phyloP scores from a whole-genome alignment of 805 yeast genomes.

The Nakazawaea wickerhamii region DNA sequence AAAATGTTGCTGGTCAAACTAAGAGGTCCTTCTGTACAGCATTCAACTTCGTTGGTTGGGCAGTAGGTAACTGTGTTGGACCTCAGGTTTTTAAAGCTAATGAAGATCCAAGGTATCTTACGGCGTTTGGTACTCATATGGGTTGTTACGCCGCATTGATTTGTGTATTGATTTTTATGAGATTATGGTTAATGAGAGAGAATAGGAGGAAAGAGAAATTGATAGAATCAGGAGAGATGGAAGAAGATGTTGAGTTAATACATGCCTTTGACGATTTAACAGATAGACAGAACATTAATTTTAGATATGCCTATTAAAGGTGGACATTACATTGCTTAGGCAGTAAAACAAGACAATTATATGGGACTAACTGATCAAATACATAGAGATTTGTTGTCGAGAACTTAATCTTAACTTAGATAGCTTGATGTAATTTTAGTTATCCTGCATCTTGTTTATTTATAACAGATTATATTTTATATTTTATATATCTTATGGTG shows the following conservation, averaged over 20 bases:
- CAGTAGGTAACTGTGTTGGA: slow-evolving; percentile 17
- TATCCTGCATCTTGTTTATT: too few species aligned
- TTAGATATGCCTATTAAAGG: slow-evolving; percentile 15
- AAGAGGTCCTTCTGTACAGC: slow-evolving; percentile 20
- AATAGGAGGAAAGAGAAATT: slow-evolving; percentile 21
- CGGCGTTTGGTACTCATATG: slow-evolving; percentile 19
- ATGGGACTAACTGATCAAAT: too few species aligned
- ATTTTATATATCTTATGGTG: too few species aligned
- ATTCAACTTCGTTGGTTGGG: slow-evolving; percentile 20
- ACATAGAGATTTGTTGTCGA: too few species aligned
- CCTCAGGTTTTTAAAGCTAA: slow-evolving; percentile 20
- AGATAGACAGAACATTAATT: slow-evolving; percentile 21
- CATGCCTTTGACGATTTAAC: slow-evolving; percentile 26
- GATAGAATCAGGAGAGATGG: slow-evolving; percentile 15
- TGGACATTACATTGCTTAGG: too few species aligned
- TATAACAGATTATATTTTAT: too few species aligned
- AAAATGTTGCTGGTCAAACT: slow-evolving; percentile 28
- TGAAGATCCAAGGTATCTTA: slow-evolving; percentile 14
- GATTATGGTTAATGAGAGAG: slow-evolving; percentile 22
- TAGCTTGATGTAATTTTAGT: too few species aligned
- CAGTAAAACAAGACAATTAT: too few species aligned
- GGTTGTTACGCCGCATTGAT: slow-evolving; percentile 24
- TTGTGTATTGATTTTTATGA: slow-evolving; percentile 21
- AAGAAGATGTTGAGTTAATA: slow-evolving; percentile 13
- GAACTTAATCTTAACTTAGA: too few species aligned